Percentiles rank a stretch among this genome's conserved stretches.
phyloP scores from a whole-genome alignment of 2,329 filamentous ascomycete species.

The Neonectria coccinea region DNA sequence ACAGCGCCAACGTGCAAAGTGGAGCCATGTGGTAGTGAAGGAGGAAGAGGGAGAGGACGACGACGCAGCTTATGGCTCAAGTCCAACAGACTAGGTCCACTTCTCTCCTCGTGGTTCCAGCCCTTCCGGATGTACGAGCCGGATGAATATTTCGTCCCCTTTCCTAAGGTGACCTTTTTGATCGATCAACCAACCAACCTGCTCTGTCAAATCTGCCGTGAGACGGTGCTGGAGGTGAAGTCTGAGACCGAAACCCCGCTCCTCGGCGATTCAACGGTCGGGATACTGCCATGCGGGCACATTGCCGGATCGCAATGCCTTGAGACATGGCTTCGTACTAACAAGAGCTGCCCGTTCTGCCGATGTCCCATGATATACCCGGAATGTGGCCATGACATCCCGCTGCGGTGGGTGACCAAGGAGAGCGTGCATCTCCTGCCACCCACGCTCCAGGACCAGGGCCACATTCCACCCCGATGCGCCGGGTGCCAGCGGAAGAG shows the following conservation, averaged over 20 bases:
- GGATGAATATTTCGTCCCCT: constrained; percentile 43
- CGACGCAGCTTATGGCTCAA: constrained; percentile 22
- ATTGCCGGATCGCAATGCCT: constrained; percentile 48
- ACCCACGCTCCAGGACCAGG: constrained; percentile 48
- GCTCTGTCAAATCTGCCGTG: constrained; percentile 45
- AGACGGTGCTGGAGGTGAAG: constrained; percentile 35
- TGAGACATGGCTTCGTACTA: constrained; percentile 39
- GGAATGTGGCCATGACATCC: constrained; percentile 48
- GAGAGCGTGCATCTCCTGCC: constrained; percentile 50
- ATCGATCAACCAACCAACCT: constrained; percentile 42
- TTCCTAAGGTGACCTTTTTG: constrained; percentile 46
- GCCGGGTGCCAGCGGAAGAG: constrained; percentile 29
- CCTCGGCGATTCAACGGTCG: constrained; percentile 36
- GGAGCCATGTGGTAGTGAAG: neutral
- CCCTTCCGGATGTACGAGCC: constrained; percentile 34
- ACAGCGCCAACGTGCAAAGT: neutral
- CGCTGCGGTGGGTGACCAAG: constrained; percentile 41
- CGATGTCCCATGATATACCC: constrained; percentile 44
- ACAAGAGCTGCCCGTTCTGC: constrained; percentile 52
- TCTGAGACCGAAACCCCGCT: constrained; percentile 29
- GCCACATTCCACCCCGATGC: constrained; percentile 45
- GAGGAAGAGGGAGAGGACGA: neutral
- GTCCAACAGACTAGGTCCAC: constrained; percentile 18
- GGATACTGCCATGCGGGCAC: constrained; percentile 53
- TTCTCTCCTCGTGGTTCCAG: constrained; percentile 35